A percentile compares a stretch with the other conserved stretches of the same genome.
phyloP scores from a whole-genome alignment of 805 yeast genomes.

The Pichia californica region DNA sequence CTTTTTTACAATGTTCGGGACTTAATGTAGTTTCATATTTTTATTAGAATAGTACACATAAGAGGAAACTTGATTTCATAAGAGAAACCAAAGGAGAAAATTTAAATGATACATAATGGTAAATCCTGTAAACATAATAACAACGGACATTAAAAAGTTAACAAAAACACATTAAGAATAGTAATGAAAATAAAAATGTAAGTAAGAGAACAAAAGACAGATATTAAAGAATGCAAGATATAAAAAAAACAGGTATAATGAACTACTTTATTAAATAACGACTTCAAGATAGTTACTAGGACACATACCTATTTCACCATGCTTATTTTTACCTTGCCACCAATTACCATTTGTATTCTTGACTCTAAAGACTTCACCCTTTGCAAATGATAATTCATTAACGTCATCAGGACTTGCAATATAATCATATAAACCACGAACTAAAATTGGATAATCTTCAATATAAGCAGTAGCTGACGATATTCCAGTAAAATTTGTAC shows the following conservation, averaged over 20 bases:
- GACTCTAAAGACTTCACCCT: constrained; percentile 87
- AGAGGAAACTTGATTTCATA: too few relatives aligned
- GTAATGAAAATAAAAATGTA: not conserved
- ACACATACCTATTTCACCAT: constrained; percentile 93
- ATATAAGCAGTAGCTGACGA: constrained; percentile 7
- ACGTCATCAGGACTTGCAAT: constrained; percentile 89
- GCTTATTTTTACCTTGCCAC: constrained; percentile 94
- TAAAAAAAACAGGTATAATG: not conserved
- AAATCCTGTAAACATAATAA: too few relatives aligned
- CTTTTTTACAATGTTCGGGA: too few relatives aligned
- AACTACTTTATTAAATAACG: constrained; percentile 30
- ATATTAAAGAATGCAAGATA: not conserved
- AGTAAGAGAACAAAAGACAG: too few relatives aligned
- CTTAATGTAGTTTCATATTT: too few relatives aligned
- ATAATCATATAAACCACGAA: constrained; percentile 80
- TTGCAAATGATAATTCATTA: constrained; percentile 83
- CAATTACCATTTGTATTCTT: constrained; percentile 93
- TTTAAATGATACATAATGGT: too few relatives aligned
- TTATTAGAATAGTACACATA: too few relatives aligned
- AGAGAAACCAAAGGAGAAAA: too few relatives aligned
- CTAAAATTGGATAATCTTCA: constrained; percentile 66
- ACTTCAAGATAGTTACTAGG: constrained; percentile 91
- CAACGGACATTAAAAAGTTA: too few relatives aligned
- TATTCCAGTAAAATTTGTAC: constrained; percentile 10
- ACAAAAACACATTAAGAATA: too few relatives aligned